phyloP scores from a whole-genome alignment of 345 rosid species.

The Arabis alpina region DNA sequence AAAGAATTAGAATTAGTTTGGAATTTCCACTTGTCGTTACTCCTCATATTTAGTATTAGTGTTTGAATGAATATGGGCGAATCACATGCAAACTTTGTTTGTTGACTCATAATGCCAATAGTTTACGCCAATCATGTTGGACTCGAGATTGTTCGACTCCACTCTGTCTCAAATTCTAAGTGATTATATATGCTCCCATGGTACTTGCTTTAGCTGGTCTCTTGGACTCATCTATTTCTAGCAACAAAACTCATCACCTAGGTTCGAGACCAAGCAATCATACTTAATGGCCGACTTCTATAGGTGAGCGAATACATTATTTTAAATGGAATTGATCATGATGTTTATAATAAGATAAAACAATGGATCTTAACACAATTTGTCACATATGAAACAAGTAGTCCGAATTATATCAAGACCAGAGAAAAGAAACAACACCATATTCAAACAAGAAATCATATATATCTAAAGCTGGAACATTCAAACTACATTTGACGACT shows the following conservation, averaged over 20 bases:
- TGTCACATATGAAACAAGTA: neutral
- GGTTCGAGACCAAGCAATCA: conserved; percentile 9
- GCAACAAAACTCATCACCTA: neutral
- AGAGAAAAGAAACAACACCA: no score
- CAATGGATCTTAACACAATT: neutral
- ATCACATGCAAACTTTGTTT: neutral
- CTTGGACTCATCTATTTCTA: neutral
- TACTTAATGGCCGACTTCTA: neutral
- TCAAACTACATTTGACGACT: no score
- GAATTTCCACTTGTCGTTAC: no score
- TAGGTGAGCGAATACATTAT: neutral
- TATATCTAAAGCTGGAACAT: no score
- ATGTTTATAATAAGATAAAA: neutral
- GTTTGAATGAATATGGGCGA: no score
- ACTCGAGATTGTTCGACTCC: neutral
- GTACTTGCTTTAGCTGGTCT: neutral
- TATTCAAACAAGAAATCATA: no score
- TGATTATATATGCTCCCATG: neutral
- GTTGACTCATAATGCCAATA: neutral
- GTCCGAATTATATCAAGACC: conserved; percentile 1
- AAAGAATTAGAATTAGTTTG: no score
- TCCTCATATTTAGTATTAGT: no score
- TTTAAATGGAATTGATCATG: neutral
- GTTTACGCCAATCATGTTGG: neutral
- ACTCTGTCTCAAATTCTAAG: neutral